These are phyloP conservation scores for Globisporangium carolinianum DNA, from an alignment of 352 stramenopile species.

Conservation along the genomic window DNA sequence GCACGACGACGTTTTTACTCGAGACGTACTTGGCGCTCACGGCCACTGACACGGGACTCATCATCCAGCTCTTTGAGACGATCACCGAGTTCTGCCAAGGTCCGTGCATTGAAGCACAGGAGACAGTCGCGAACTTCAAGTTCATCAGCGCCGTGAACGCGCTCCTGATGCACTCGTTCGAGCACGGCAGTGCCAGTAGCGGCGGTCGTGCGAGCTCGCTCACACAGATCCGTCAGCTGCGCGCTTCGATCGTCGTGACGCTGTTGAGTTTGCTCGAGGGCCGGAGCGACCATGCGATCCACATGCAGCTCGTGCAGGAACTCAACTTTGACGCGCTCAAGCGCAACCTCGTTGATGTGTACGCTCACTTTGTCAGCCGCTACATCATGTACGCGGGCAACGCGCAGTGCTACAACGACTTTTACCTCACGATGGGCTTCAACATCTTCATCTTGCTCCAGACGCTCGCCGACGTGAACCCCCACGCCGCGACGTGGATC, in stretches of 20 bases:
- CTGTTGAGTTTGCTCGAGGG: conserved; percentile 63
- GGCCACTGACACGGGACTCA: conserved; percentile 39
- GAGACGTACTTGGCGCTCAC: conserved; percentile 49
- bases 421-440: conserved; percentile 65
- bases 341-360: conserved; percentile 53
- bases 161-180: conserved; percentile 50
- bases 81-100: conserved; percentile 79
- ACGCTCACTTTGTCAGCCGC: conserved; percentile 32
- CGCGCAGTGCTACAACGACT: conserved; percentile 49
- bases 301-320: conserved; percentile 60
- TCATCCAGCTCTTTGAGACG: conserved; percentile 71
- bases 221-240: conserved; percentile 26
- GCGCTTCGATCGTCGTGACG: conserved; percentile 49
- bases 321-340: conserved; percentile 69
- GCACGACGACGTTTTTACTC: conserved; percentile 56
- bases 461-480: conserved; percentile 44
- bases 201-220: background rate
- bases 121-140: conserved; percentile 68
- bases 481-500: conserved; percentile 34
- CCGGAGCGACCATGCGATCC: conserved; percentile 42
- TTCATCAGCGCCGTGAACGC: conserved; percentile 73
- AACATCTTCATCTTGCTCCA: conserved; percentile 76
- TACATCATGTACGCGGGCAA: conserved; percentile 49
- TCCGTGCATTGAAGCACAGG: conserved; percentile 60
- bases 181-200: conserved; percentile 11